Percentiles rank a stretch among this genome's conserved stretches.
Evolutionary conservation across 192 early-diverging fungal genomes (phyloP).

Genomic region (Lobosporangium transversale): DNA sequence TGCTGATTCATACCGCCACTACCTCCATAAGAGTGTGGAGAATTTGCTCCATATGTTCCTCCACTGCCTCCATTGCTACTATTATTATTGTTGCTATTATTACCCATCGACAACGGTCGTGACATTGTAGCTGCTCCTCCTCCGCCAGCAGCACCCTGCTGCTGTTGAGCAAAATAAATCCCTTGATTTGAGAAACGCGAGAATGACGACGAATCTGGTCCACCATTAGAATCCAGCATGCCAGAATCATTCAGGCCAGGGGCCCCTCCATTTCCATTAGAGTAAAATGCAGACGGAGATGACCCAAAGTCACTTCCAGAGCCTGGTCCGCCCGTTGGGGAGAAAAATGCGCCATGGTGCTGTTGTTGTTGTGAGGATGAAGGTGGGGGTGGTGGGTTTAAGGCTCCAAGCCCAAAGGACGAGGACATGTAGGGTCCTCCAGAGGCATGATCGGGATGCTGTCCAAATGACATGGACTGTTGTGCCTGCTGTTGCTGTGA

Average conservation of each 20-base stretch:
- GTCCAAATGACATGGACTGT: slow-evolving; percentile 13
- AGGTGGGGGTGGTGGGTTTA: no score
- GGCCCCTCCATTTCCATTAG: slow-evolving; percentile 8
- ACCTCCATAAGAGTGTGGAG: slow-evolving; percentile 28
- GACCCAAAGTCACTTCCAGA: slow-evolving; percentile 33
- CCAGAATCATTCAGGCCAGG: slow-evolving; percentile 4
- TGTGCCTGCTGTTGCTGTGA: slow-evolving; percentile 8
- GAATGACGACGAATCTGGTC: slow-evolving; percentile 24
- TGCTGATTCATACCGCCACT: slow-evolving; percentile 19
- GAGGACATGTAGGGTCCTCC: slow-evolving; percentile 14
- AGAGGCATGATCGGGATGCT: slow-evolving; percentile 16
- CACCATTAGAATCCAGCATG: slow-evolving; percentile 31
- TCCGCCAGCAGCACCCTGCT: slow-evolving; percentile 14
- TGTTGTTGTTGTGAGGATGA: slow-evolving; percentile 23
- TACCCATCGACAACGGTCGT: slow-evolving; percentile 22
- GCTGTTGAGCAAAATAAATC: slow-evolving; percentile 20
- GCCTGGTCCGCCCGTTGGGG: slow-evolving; percentile 24
- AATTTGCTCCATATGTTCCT: slow-evolving; percentile 6
- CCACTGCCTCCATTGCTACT: slow-evolving; percentile 3
- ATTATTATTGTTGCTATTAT: not conserved
- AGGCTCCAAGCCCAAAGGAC: slow-evolving; percentile 22
- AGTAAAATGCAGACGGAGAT: slow-evolving; percentile 31
- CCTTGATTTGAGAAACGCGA: slow-evolving; percentile 37
- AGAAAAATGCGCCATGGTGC: slow-evolving; percentile 31
- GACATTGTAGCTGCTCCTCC: not conserved